A percentile compares a stretch with the other conserved stretches of the same genome.
phyloP scores from a whole-genome alignment of 2,329 filamentous ascomycete genomes.

The Escovopsis weberi region DNA sequence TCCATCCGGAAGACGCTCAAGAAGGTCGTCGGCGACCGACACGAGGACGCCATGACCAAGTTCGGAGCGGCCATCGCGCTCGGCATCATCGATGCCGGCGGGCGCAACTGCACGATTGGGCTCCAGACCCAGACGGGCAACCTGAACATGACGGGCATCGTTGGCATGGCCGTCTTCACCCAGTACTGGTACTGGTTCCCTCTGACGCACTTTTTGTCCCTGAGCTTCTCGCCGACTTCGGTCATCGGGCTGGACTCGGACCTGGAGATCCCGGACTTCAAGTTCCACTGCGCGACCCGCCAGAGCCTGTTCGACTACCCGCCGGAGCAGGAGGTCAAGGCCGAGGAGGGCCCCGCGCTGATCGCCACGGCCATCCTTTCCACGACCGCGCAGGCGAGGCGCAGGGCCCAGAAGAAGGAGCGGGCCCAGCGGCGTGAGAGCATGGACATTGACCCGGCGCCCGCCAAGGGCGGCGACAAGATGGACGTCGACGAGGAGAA shows the following conservation, averaged over 20 bases:
- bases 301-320: conserved; percentile 97
- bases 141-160: conserved; percentile 95
- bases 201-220: conserved; percentile 88
- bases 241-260: conserved; percentile 92
- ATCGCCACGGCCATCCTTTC: conserved; percentile 93
- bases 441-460: conserved; percentile 83
- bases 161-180: conserved; percentile 95
- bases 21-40: conserved; percentile 86
- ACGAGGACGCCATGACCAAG: conserved; percentile 99
- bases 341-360: conserved; percentile 83
- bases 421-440: conserved; percentile 77
- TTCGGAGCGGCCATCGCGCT: conserved; percentile 89
- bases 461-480: conserved; percentile 42
- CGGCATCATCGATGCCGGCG: conserved; percentile 94
- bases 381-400: conserved; percentile 92
- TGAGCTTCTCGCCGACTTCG: conserved; percentile 92
- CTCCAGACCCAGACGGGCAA: conserved; percentile 96
- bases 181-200: conserved; percentile 99
- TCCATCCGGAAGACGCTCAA: conserved; percentile 83
- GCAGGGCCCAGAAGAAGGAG: conserved; percentile 87
- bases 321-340: conserved; percentile 88
- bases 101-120: conserved; percentile 95
- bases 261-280: conserved; percentile 84
- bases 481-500: conserved; percentile 73
- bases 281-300: conserved; percentile 87